Percentiles rank a stretch among this genome's conserved stretches.
These are phyloP conservation scores for Didymella segeticola DNA, from an alignment of 2,329 filamentous ascomycete species.

Conservation along the genomic window DNA sequence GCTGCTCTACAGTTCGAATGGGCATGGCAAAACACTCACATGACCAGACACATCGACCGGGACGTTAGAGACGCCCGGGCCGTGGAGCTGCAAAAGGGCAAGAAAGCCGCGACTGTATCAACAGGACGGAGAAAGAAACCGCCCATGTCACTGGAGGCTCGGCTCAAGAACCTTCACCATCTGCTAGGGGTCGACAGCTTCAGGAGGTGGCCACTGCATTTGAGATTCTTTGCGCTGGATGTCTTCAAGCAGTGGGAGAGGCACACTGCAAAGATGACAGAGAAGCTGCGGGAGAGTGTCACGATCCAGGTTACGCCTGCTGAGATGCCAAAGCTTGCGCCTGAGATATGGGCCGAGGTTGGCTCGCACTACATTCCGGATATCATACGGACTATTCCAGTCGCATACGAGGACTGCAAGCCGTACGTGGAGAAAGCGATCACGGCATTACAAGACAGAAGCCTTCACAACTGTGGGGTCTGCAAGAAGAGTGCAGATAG, in stretches of 20 bases:
- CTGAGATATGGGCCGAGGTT: constrained; percentile 29
- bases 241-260: constrained; percentile 74
- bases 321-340: constrained; percentile 29
- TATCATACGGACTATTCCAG: constrained; percentile 53
- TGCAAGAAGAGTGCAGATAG: constrained; percentile 54
- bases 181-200: constrained; percentile 83
- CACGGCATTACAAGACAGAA: constrained; percentile 28
- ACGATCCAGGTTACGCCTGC: constrained; percentile 40
- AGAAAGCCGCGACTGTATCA: constrained; percentile 35
- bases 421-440: constrained; percentile 60
- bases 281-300: constrained; percentile 36
- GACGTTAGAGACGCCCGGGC: constrained; percentile 45
- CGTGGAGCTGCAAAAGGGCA: constrained; percentile 38
- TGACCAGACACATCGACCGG: constrained; percentile 76
- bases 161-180: constrained; percentile 81
- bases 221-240: constrained; percentile 79
- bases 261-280: constrained; percentile 43
- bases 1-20: constrained; percentile 97
- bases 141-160: constrained; percentile 68
- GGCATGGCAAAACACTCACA: constrained; percentile 87
- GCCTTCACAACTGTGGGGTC: constrained; percentile 53
- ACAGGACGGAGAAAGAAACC: constrained; percentile 55
- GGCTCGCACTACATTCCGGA: constrained; percentile 37
- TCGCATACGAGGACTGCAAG: constrained; percentile 60
- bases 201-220: constrained; percentile 76